These are phyloP conservation scores for Fusarium ramigenum DNA, from an alignment of 2,329 filamentous ascomycete genomes.

Conservation along the genomic window DNA sequence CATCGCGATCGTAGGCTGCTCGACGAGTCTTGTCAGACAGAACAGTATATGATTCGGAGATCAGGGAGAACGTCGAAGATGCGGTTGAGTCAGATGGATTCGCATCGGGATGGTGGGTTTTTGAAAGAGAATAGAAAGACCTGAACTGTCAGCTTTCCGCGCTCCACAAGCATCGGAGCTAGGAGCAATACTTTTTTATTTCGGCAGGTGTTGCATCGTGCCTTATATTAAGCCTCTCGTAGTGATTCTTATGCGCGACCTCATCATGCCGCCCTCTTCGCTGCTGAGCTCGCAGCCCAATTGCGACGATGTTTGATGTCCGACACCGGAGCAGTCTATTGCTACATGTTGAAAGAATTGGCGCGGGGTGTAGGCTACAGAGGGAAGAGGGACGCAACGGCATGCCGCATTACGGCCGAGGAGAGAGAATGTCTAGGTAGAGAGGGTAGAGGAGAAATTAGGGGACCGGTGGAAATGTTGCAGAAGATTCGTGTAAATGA, in stretches of 20 bases:
- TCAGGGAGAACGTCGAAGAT: conserved; percentile 78
- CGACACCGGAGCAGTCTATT: conserved; percentile 36
- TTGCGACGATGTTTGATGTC: not conserved
- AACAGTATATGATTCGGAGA: conserved; percentile 84
- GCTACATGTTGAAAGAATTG: conserved; percentile 33
- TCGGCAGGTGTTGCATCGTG: conserved; percentile 75
- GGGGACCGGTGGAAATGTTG: not conserved
- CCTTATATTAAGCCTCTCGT: conserved; percentile 81
- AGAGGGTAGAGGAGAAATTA: not conserved
- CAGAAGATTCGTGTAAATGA: conserved; percentile 1
- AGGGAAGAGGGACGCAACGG: conserved; percentile 55
- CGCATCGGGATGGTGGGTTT: conserved; percentile 90
- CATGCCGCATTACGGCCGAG: conserved; percentile 69
- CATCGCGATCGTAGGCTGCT: conserved; percentile 80
- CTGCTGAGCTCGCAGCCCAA: conserved; percentile 21
- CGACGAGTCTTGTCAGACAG: conserved; percentile 80
- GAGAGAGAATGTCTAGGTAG: not conserved
- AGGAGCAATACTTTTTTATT: conserved; percentile 77
- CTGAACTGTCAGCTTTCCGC: conserved; percentile 47
- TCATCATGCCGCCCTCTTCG: conserved; percentile 31
- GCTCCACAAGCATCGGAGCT: not conserved
- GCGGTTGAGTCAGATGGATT: conserved; percentile 81
- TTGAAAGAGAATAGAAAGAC: conserved; percentile 90
- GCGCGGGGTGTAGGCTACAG: conserved; percentile 36
- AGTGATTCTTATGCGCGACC: conserved; percentile 68